phyloP scores from a whole-genome alignment of 163 green algal genomes.

The Scenedesmus sp. region DNA sequence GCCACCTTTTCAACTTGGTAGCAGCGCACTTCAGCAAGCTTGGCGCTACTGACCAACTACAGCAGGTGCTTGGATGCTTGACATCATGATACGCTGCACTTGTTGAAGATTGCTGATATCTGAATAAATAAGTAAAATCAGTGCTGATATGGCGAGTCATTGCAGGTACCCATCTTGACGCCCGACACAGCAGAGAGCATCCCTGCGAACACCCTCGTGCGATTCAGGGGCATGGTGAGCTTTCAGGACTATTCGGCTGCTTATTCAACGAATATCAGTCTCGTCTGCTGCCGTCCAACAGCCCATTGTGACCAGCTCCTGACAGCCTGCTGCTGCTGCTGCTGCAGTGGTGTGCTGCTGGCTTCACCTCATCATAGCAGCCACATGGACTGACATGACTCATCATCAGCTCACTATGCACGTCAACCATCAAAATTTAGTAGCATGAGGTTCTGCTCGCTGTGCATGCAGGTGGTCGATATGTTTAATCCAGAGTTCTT shows the following conservation, averaged over 20 bases:
- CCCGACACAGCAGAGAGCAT: constrained; percentile 57
- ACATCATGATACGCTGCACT: no score
- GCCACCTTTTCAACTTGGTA: not conserved
- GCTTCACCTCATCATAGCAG: not conserved
- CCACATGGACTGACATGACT: no score
- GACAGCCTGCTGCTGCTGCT: not conserved
- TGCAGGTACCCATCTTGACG: constrained; percentile 71
- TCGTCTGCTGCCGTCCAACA: no score
- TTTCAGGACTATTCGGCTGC: not conserved
- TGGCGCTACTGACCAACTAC: not conserved
- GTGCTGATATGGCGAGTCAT: not conserved
- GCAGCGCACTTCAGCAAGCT: not conserved
- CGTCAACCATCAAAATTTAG: not conserved
- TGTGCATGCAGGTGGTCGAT: constrained; percentile 55
- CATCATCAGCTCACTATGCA: no score
- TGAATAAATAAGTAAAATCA: not conserved
- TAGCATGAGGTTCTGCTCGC: not conserved
- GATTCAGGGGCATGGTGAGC: constrained; percentile 74
- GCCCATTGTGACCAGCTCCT: not conserved
- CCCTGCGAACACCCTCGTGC: constrained; percentile 62
- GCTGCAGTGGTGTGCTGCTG: not conserved
- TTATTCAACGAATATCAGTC: no score
- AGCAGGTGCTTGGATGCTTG: constrained; percentile 33
- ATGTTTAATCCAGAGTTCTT: constrained; percentile 63
- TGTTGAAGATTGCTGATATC: not conserved